phyloP scores from a whole-genome alignment of 2,329 filamentous ascomycete species.

The Whalleya microplaca region DNA sequence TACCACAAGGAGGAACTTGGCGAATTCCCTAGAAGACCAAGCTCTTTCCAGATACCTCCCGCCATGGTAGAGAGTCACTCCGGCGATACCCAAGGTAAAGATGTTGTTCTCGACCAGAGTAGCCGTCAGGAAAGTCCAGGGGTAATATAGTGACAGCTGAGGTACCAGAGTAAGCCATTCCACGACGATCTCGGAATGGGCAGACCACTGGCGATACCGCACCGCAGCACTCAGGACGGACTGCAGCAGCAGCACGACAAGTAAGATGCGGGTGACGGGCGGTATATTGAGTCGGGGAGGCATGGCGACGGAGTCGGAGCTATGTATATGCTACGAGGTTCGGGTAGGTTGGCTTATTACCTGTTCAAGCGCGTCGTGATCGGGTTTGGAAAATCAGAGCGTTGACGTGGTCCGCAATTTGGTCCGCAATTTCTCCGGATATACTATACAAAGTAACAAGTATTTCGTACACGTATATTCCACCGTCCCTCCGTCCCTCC shows the following conservation, averaged over 20 bases:
- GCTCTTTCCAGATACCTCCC: constrained; percentile 94
- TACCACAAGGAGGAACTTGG: constrained; percentile 81
- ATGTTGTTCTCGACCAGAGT: constrained; percentile 93
- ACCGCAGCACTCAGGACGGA: constrained; percentile 82
- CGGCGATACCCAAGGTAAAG: constrained; percentile 79
- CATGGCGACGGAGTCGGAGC: constrained; percentile 54
- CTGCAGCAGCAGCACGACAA: constrained; percentile 74
- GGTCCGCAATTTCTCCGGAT: background rate
- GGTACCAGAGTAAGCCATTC: constrained; percentile 90
- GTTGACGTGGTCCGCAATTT: background rate
- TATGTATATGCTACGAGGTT: background rate
- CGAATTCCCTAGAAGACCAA: constrained; percentile 91
- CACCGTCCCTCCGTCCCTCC: too few species aligned
- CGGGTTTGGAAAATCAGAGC: background rate
- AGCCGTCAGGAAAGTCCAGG: constrained; percentile 88
- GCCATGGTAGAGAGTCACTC: constrained; percentile 82
- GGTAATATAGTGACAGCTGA: constrained; percentile 80
- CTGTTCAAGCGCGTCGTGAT: background rate
- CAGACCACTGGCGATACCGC: constrained; percentile 71
- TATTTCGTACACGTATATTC: too few species aligned
- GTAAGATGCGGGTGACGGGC: constrained; percentile 81
- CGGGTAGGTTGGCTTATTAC: background rate
- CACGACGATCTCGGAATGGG: constrained; percentile 68
- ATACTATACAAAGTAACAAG: background rate
- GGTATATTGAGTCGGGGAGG: constrained; percentile 87